phyloP scores from a whole-genome alignment of 2,329 filamentous ascomycete genomes.

The Fusarium poae region DNA sequence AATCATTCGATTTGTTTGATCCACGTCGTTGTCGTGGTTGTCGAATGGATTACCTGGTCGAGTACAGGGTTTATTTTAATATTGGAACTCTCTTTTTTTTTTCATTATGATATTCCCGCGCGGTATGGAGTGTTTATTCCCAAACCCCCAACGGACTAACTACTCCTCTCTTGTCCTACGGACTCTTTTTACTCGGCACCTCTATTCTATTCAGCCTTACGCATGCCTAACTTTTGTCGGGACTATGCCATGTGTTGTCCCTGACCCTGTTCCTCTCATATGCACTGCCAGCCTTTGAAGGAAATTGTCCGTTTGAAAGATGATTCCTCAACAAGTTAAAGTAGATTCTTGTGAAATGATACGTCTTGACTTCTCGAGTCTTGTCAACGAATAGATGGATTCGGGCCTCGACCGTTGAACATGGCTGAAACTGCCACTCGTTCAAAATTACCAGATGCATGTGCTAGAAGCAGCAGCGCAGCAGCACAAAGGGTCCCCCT shows the following conservation, averaged over 20 bases:
- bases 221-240: conserved; percentile 38
- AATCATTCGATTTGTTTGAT: conserved; percentile 35
- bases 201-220: conserved; percentile 35
- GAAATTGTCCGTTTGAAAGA: conserved; percentile 13
- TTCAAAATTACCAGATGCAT: conserved; percentile 11
- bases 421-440: conserved; percentile 34
- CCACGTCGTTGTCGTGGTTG: neutral
- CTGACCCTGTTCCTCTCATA: conserved; percentile 21
- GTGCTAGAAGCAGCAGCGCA: conserved; percentile 18
- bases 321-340: conserved; percentile 13
- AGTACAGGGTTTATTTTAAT: neutral
- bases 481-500: conserved; percentile 34
- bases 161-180: neutral
- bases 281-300: conserved; percentile 12
- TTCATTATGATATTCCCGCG: neutral
- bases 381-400: conserved; percentile 15
- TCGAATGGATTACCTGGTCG: neutral
- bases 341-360: neutral
- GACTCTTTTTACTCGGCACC: neutral
- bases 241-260: conserved; percentile 28
- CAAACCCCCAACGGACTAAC: too few species aligned
- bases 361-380: neutral
- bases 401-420: conserved; percentile 14
- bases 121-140: neutral
- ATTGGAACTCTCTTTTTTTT: neutral